Conservation (phyloP, 2,329 filamentous ascomycete species). For the Ambrosiella beaveri region DNA sequence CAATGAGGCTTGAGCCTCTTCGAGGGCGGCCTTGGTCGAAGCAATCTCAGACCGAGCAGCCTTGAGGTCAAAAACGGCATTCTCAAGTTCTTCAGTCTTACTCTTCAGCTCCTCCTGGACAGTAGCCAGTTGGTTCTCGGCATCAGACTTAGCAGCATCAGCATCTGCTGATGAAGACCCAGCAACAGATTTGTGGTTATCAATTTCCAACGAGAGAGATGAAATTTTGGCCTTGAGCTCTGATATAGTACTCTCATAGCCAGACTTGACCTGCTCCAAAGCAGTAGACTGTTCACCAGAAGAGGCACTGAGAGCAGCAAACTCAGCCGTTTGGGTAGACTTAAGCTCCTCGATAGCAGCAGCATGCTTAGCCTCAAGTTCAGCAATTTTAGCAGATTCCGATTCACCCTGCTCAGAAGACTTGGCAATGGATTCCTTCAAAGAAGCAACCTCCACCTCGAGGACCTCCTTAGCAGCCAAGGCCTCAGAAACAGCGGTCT, state of each 20-base stretch:
- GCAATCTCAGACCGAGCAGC: constrained; percentile 33
- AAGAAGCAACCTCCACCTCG: constrained; percentile 28
- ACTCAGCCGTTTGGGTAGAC: constrained; percentile 23
- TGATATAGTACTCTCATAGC: constrained; percentile 32
- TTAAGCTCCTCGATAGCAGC: constrained; percentile 25
- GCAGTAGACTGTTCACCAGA: constrained; percentile 24
- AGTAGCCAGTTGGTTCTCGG: constrained; percentile 17
- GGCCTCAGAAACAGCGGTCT: constrained; percentile 31
- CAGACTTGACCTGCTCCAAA: constrained; percentile 30
- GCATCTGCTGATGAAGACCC: constrained; percentile 32
- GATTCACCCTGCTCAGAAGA: constrained; percentile 30
- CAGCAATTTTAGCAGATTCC: constrained; percentile 24
- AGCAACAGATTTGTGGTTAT: constrained; percentile 31
- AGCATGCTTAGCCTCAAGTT: constrained; percentile 29
- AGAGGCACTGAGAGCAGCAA: constrained; percentile 17
- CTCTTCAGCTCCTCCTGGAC: constrained; percentile 26
- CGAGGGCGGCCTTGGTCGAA: constrained; percentile 22
- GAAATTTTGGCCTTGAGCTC: constrained; percentile 30
- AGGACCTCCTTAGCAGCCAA: constrained; percentile 31
- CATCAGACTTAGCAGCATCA: constrained; percentile 31
- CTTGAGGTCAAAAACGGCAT: constrained; percentile 24
- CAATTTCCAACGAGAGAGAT: constrained; percentile 33
- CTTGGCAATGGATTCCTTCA: constrained; percentile 37
- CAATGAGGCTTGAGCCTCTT: not conserved
- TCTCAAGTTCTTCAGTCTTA: constrained; percentile 19